phyloP scores from a whole-genome alignment of 2,329 filamentous ascomycete species.

The Colletotrichum horii region DNA sequence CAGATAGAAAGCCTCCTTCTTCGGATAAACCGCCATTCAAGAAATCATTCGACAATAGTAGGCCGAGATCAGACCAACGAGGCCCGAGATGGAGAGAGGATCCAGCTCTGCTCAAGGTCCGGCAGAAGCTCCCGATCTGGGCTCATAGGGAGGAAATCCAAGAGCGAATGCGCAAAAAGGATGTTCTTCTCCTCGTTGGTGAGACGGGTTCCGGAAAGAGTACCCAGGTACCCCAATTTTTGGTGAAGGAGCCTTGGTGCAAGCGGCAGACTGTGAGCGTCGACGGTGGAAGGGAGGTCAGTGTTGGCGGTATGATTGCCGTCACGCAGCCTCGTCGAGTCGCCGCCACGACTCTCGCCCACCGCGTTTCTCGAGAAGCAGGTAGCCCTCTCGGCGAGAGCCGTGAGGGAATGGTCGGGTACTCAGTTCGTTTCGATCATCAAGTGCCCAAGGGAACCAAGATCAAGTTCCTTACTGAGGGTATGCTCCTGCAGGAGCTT shows the following conservation, averaged over 20 bases:
- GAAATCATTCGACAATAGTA: background rate
- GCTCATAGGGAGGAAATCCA: constrained; percentile 74
- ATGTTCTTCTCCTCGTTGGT: constrained; percentile 85
- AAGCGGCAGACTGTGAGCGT: constrained; percentile 60
- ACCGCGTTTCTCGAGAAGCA: constrained; percentile 82
- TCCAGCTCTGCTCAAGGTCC: constrained; percentile 44
- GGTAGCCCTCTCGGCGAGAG: constrained; percentile 56
- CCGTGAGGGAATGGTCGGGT: constrained; percentile 71
- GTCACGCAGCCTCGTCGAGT: constrained; percentile 95
- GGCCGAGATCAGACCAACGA: background rate
- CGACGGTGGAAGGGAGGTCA: constrained; percentile 43
- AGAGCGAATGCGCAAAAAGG: constrained; percentile 63
- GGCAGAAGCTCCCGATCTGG: constrained; percentile 83
- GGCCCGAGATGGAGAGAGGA: constrained; percentile 30
- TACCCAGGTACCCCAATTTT: constrained; percentile 93
- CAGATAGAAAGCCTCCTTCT: background rate
- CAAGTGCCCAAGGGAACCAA: constrained; percentile 79
- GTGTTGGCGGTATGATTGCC: constrained; percentile 81
- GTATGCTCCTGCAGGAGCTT: constrained; percentile 94
- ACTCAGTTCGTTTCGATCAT: constrained; percentile 94
- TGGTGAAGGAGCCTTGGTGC: constrained; percentile 83
- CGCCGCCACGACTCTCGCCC: constrained; percentile 88
- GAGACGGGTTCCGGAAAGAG: constrained; percentile 97
- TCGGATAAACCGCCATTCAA: background rate
- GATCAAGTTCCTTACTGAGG: constrained; percentile 95